phyloP scores from a whole-genome alignment of 2,329 filamentous ascomycete species.

The Chaetomiaceae sp. region DNA sequence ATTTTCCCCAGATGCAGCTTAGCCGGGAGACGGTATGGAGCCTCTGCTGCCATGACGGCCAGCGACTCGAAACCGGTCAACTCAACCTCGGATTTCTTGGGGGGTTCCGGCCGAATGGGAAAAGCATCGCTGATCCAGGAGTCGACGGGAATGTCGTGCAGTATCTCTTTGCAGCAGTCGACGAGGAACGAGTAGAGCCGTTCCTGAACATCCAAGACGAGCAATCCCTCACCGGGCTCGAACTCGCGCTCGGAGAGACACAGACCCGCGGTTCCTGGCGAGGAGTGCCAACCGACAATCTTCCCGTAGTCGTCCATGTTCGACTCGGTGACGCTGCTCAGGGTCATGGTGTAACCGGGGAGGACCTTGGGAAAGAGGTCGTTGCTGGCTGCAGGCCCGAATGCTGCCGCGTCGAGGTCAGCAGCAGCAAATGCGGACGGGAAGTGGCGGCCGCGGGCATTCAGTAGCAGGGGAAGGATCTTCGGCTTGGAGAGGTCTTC shows the following conservation, averaged over 20 bases:
- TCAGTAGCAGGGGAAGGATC: conserved; percentile 46
- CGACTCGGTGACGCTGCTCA: conserved; percentile 27
- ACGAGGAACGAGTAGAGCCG: conserved; percentile 46
- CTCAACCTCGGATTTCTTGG: conserved; percentile 29
- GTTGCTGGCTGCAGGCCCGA: no score
- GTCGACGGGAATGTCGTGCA: conserved; percentile 47
- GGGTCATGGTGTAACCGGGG: conserved; percentile 22
- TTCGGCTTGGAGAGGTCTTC: conserved; percentile 48
- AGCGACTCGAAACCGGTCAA: conserved; percentile 36
- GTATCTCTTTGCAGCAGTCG: conserved; percentile 41
- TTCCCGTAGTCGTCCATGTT: conserved; percentile 35
- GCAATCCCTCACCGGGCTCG: conserved; percentile 42
- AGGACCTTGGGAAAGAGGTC: no score
- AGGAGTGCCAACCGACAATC: conserved; percentile 32
- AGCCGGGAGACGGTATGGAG: conserved; percentile 48
- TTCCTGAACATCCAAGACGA: conserved; percentile 49
- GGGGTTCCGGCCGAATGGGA: conserved; percentile 37
- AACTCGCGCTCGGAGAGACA: conserved; percentile 34
- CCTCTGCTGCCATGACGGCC: conserved; percentile 41
- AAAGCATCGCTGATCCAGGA: conserved; percentile 22
- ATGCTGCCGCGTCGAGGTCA: conserved; percentile 33
- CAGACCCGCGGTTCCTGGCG: conserved; percentile 37
- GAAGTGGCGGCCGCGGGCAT: conserved; percentile 43
- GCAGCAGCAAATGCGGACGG: conserved; percentile 45
- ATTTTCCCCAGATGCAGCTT: conserved; percentile 44